A percentile compares a stretch with the other conserved stretches of the same genome.
Evolutionary conservation across 1,139 yeast genomes (phyloP).

Genomic region (Pichia sp.): DNA sequence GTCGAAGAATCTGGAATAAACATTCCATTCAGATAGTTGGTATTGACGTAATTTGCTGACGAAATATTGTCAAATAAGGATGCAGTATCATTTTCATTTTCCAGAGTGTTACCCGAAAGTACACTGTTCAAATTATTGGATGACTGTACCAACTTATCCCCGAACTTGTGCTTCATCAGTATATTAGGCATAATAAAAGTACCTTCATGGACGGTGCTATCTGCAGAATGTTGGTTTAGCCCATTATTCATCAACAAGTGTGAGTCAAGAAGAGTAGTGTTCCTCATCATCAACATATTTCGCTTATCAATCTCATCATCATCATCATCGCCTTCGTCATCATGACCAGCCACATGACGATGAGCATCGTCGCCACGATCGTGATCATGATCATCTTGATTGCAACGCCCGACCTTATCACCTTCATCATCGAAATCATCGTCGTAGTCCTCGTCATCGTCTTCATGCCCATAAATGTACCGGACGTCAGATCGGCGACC

Average conservation of each 20-base stretch:
- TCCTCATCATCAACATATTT: background rate
- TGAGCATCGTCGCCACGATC: slow-evolving; percentile 7
- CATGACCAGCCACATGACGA: slow-evolving; percentile 4
- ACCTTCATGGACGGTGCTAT: slow-evolving; percentile 13
- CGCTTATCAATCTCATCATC: background rate
- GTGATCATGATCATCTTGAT: background rate
- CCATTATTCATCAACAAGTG: background rate
- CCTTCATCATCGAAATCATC: slow-evolving; percentile 13
- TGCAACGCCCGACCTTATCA: background rate
- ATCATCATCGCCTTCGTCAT: slow-evolving; percentile 2
- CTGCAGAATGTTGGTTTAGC: background rate
- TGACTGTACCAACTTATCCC: slow-evolving; percentile 27
- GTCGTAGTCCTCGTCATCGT: slow-evolving; percentile 15
- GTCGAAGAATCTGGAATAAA: slow-evolving; percentile 12
- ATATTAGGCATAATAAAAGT: slow-evolving; percentile 27
- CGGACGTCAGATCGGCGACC: slow-evolving; percentile 13
- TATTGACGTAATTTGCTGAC: slow-evolving; percentile 4
- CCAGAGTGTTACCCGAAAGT: background rate
- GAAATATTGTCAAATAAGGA: slow-evolving; percentile 7
- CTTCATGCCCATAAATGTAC: slow-evolving; percentile 15
- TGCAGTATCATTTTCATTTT: slow-evolving; percentile 1
- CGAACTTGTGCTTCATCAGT: slow-evolving; percentile 27
- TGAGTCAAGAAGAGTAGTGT: background rate
- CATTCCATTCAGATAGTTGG: slow-evolving; percentile 11
- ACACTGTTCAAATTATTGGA: slow-evolving; percentile 12